A percentile compares a stretch with the other conserved stretches of the same genome.
These are phyloP conservation scores for Barbatosphaeria neglecta DNA, from an alignment of 495 filamentous ascomycete species.

Conservation along the genomic window DNA sequence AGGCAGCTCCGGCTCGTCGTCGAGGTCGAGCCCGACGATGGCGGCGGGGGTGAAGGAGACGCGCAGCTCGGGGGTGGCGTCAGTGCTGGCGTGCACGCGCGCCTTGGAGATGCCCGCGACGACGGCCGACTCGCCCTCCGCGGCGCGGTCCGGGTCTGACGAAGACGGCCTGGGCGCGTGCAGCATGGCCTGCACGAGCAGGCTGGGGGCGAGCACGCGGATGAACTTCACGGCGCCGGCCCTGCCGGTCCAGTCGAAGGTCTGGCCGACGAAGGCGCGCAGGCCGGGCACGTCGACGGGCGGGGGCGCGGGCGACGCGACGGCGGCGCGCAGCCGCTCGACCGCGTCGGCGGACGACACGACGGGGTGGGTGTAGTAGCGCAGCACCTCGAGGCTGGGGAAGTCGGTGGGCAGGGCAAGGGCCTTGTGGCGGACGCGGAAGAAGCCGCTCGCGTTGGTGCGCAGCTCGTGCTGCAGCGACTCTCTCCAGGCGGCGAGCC, in stretches of 20 bases:
- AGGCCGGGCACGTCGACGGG: constrained; percentile 57
- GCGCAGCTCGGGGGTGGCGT: constrained; percentile 63
- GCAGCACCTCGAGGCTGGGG: constrained; percentile 63
- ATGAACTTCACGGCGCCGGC: constrained; percentile 79
- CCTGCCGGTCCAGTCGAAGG: constrained; percentile 75
- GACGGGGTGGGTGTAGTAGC: constrained; percentile 76
- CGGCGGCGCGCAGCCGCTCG: constrained; percentile 38
- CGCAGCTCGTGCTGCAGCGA: constrained; percentile 61
- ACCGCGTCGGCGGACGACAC: constrained; percentile 57
- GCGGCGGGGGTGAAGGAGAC: constrained; percentile 64
- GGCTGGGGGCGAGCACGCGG: constrained; percentile 63
- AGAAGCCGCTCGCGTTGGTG: constrained; percentile 77
- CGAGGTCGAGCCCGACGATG: constrained; percentile 66
- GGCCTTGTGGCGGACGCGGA: constrained; percentile 59
- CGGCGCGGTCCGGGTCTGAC: constrained; percentile 18
- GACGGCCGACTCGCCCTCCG: constrained; percentile 35
- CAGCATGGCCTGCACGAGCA: constrained; percentile 57
- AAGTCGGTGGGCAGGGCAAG: constrained; percentile 72
- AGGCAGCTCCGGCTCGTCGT: constrained; percentile 44
- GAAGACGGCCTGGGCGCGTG: constrained; percentile 9
- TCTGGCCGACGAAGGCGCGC: constrained; percentile 58
- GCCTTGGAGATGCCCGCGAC: constrained; percentile 52
- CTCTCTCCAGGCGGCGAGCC: constrained; percentile 61
- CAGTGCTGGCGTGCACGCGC: constrained; percentile 60
- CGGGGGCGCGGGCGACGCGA: constrained; percentile 49